Conservation (phyloP, 2,329 filamentous ascomycete genomes). For the Penicillium crustosum region DNA sequence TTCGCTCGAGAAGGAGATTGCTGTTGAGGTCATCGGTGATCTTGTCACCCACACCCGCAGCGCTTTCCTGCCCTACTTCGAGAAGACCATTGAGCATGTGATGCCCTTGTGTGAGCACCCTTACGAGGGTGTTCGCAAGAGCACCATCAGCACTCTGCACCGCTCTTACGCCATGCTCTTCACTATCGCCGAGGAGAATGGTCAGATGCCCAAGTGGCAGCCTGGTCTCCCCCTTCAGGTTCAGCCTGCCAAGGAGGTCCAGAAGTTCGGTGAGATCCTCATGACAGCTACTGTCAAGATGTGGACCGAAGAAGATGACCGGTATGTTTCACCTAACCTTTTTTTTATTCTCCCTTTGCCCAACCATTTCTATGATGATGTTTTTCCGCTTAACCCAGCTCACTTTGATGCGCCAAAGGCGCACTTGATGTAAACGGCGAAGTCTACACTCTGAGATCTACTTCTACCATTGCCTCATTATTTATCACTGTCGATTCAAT, state of each 20-base stretch:
- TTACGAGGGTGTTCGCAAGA: slow-evolving; percentile 92
- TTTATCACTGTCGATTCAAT: slow-evolving; percentile 16
- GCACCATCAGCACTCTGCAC: slow-evolving; percentile 87
- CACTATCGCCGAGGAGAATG: slow-evolving; percentile 78
- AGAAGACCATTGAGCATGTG: slow-evolving; percentile 81
- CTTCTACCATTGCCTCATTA: slow-evolving; percentile 20
- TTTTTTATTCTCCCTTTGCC: slow-evolving; percentile 15
- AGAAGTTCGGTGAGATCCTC: slow-evolving; percentile 82
- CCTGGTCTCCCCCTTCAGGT: slow-evolving; percentile 80
- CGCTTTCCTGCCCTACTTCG: slow-evolving; percentile 78
- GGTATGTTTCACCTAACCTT: slow-evolving; percentile 63
- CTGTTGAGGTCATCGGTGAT: slow-evolving; percentile 90
- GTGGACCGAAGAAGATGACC: slow-evolving; percentile 88
- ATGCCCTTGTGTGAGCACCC: slow-evolving; percentile 80
- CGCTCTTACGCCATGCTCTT: slow-evolving; percentile 89
- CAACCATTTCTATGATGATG: slow-evolving; percentile 70
- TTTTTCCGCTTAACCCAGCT: slow-evolving; percentile 93
- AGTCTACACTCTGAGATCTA: slow-evolving; percentile 50
- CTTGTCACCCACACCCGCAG: slow-evolving; percentile 83
- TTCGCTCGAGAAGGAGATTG: slow-evolving; percentile 95
- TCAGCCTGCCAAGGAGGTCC: slow-evolving; percentile 73
- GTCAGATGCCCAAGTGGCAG: slow-evolving; percentile 78
- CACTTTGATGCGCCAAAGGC: slow-evolving; percentile 88
- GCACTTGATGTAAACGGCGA: slow-evolving; percentile 87
- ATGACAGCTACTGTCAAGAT: slow-evolving; percentile 79